Percentiles rank a stretch among this genome's conserved stretches.
phyloP scores from a whole-genome alignment of 495 filamentous ascomycete species.

The Astrothelium subdiscretum region DNA sequence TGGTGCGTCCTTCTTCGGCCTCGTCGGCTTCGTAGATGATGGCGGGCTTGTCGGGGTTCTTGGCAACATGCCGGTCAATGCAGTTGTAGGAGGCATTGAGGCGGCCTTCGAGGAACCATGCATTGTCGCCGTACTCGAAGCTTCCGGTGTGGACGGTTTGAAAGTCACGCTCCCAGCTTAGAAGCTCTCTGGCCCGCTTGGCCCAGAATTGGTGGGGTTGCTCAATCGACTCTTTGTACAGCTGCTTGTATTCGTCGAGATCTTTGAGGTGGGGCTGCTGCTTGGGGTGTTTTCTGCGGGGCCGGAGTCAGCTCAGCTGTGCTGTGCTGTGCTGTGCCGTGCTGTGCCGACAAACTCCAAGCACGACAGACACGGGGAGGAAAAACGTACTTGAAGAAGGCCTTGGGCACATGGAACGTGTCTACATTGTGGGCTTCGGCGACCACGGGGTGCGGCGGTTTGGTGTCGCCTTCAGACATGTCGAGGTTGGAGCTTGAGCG shows the following conservation, averaged over 20 bases:
- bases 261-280: slow-evolving; percentile 57
- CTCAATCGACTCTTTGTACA: slow-evolving; percentile 94
- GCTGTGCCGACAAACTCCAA: no score
- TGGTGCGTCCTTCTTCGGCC: slow-evolving; percentile 69
- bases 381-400: slow-evolving; percentile 47
- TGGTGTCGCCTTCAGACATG: slow-evolving; percentile 55
- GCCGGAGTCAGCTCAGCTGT: not conserved
- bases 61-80: slow-evolving; percentile 89
- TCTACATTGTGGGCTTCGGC: slow-evolving; percentile 76
- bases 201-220: slow-evolving; percentile 89
- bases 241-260: slow-evolving; percentile 76
- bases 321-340: no score
- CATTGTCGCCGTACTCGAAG: slow-evolving; percentile 68
- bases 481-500: slow-evolving; percentile 10
- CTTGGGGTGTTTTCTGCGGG: slow-evolving; percentile 51
- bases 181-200: slow-evolving; percentile 69
- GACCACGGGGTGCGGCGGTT: slow-evolving; percentile 54
- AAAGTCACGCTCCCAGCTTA: slow-evolving; percentile 86
- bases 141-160: slow-evolving; percentile 76
- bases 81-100: slow-evolving; percentile 97
- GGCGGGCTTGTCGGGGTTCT: slow-evolving; percentile 80
- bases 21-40: slow-evolving; percentile 99
- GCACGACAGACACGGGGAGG: no score
- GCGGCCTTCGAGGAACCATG: slow-evolving; percentile 90
- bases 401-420: slow-evolving; percentile 56